A percentile compares a stretch with the other conserved stretches of the same genome.
Evolutionary conservation across 495 filamentous ascomycete genomes (phyloP).

Genomic region (Penicillium malachiteum): DNA sequence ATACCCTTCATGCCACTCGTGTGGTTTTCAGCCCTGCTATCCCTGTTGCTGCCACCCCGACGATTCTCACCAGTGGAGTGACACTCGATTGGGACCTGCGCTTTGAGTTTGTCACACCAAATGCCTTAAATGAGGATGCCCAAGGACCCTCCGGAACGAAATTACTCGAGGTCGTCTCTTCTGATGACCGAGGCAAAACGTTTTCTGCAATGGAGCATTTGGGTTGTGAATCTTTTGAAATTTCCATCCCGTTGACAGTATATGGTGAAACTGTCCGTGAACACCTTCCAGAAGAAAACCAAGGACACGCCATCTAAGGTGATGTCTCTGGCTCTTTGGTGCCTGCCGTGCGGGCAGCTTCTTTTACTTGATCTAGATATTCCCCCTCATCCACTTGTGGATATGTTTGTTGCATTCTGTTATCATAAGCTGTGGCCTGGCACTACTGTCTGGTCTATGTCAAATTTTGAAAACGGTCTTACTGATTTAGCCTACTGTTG

Average conservation of each 20-base stretch:
- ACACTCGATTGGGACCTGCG: constrained; percentile 81
- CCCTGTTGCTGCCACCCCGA: constrained; percentile 76
- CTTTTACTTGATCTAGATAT: constrained; percentile 23
- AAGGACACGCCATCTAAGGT: constrained; percentile 44
- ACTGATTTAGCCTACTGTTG: too few relatives aligned
- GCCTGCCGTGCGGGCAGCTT: constrained; percentile 4
- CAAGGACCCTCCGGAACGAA: constrained; percentile 36
- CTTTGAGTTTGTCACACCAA: constrained; percentile 82
- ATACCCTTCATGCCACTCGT: constrained; percentile 74
- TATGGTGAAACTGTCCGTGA: constrained; percentile 67
- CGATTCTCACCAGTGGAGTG: constrained; percentile 85
- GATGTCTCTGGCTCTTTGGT: constrained; percentile 1
- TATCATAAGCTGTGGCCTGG: too few relatives aligned
- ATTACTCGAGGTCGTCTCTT: constrained; percentile 53
- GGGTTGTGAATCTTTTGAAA: constrained; percentile 85
- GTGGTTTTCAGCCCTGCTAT: constrained; percentile 78
- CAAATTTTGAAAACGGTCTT: too few relatives aligned
- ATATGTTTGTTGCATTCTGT: background rate
- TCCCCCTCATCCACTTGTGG: constrained; percentile 4
- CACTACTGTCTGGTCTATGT: background rate
- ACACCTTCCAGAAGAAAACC: constrained; percentile 42
- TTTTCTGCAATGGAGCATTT: constrained; percentile 72
- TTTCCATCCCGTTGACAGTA: constrained; percentile 76
- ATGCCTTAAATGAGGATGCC: constrained; percentile 28
- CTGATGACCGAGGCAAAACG: constrained; percentile 73